phyloP scores from a whole-genome alignment of 2,329 filamentous ascomycete genomes.

The Polytolypa hystricis region DNA sequence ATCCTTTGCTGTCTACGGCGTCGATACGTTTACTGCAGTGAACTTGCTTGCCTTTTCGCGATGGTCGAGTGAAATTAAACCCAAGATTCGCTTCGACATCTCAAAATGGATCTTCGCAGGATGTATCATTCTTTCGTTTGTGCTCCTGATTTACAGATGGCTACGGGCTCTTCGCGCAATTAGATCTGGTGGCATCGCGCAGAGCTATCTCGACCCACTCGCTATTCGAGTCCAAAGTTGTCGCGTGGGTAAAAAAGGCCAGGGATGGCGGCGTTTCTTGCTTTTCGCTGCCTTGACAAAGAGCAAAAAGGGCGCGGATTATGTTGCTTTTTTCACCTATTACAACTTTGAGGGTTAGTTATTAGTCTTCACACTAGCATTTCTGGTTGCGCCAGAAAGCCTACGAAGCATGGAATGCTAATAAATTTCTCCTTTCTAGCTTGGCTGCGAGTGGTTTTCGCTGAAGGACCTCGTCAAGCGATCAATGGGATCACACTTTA shows the following conservation, averaged over 20 bases:
- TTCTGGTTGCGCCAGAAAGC: background rate
- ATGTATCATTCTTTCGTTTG: constrained; percentile 83
- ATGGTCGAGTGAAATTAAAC: constrained; percentile 77
- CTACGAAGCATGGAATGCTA: no score
- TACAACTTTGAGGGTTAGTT: constrained; percentile 60
- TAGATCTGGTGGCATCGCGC: constrained; percentile 71
- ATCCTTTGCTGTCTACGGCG: constrained; percentile 72
- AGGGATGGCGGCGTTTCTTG: constrained; percentile 81
- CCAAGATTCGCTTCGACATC: constrained; percentile 62
- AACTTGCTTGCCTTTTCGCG: constrained; percentile 80
- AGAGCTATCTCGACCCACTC: constrained; percentile 81
- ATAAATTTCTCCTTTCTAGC: constrained; percentile 75
- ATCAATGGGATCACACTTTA: constrained; percentile 84
- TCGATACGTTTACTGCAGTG: constrained; percentile 88
- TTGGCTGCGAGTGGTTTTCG: constrained; percentile 80
- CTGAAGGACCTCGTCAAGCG: constrained; percentile 82
- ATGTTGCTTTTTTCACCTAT: constrained; percentile 82
- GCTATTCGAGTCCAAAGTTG: constrained; percentile 77
- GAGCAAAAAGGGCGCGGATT: constrained; percentile 81
- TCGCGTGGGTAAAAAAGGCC: constrained; percentile 54
- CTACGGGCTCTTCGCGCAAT: constrained; percentile 71
- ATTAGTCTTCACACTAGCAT: no score
- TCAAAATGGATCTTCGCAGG: constrained; percentile 92
- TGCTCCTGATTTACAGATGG: constrained; percentile 71
- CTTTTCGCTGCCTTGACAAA: constrained; percentile 86